Percentiles rank a stretch among this genome's conserved stretches.
Conservation (phyloP, 495 filamentous ascomycete species). For the Chlorociboria aeruginascens region DNA sequence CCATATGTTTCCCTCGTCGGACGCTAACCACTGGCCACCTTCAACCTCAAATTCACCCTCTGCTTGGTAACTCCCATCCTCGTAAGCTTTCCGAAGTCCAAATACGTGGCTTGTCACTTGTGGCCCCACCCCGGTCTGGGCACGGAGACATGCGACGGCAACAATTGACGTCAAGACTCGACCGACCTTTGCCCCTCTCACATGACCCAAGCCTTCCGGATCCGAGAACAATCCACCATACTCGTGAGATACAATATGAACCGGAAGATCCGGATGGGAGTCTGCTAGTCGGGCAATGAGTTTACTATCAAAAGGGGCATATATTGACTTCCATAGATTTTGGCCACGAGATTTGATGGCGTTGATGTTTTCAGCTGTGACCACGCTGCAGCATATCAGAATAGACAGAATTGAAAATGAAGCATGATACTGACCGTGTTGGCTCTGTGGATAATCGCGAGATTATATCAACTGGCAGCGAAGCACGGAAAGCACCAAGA, state of each 20-base stretch:
- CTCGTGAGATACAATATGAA: conserved; percentile 58
- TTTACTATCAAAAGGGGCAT: conserved; percentile 57
- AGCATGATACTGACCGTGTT: conserved; percentile 37
- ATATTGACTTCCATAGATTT: conserved; percentile 59
- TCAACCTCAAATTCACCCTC: conserved; percentile 40
- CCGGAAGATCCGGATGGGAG: conserved; percentile 65
- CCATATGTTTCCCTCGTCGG: conserved; percentile 64
- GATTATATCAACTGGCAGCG: conserved; percentile 36
- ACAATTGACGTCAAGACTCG: conserved; percentile 54
- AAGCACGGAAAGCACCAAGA: conserved; percentile 50
- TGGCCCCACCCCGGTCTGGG: conserved; percentile 67
- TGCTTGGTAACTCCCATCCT: conserved; percentile 46
- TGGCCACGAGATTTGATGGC: conserved; percentile 42
- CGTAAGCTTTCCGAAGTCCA: conserved; percentile 58
- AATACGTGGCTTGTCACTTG: conserved; percentile 69
- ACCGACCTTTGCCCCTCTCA: conserved; percentile 37
- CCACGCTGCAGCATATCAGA: conserved; percentile 30
- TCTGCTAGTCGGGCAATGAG: conserved; percentile 51
- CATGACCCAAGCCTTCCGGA: conserved; percentile 27
- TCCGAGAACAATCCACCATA: conserved; percentile 62
- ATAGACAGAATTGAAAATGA: conserved; percentile 26
- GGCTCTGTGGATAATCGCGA: conserved; percentile 33
- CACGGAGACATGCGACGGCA: conserved; percentile 49
- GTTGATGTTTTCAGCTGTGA: conserved; percentile 31
- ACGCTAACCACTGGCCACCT: conserved; percentile 51